Evolutionary conservation across 768 basidiomycete genomes (phyloP).

Genomic region (Pleurotus pulmonarius): DNA sequence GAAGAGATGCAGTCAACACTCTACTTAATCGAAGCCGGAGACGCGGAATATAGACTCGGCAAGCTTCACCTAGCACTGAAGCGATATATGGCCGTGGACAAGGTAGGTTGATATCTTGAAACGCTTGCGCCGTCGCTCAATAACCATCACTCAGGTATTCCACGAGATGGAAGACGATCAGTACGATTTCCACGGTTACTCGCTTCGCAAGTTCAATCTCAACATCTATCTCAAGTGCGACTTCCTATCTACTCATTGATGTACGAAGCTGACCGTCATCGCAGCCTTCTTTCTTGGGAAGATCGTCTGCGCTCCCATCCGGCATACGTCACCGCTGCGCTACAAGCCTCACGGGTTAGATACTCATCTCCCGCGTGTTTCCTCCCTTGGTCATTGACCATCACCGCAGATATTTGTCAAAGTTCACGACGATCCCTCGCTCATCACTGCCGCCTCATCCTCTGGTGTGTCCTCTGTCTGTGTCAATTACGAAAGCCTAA

Average conservation of each 20-base stretch:
- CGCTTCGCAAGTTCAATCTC: constrained; percentile 83
- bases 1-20: constrained; percentile 95
- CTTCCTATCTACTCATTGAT: background rate
- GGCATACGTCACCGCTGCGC: constrained; percentile 67
- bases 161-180: constrained; percentile 91
- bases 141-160: constrained; percentile 45
- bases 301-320: constrained; percentile 76
- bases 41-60: constrained; percentile 60
- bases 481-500: background rate
- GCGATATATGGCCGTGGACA: constrained; percentile 72
- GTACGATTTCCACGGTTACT: constrained; percentile 97
- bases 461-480: constrained; percentile 25
- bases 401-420: constrained; percentile 63
- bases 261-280: background rate
- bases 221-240: constrained; percentile 82
- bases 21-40: constrained; percentile 80
- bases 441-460: constrained; percentile 40
- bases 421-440: constrained; percentile 67
- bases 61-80: constrained; percentile 80
- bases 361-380: background rate
- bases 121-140: background rate
- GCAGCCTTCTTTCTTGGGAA: constrained; percentile 54
- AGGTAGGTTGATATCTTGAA: constrained; percentile 37
- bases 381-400: constrained; percentile 8
- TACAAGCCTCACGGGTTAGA: constrained; percentile 65